Base-by-base conservation (phyloP, 176 grass and related monocot species). In the Microstegium vimineum region DNA sequence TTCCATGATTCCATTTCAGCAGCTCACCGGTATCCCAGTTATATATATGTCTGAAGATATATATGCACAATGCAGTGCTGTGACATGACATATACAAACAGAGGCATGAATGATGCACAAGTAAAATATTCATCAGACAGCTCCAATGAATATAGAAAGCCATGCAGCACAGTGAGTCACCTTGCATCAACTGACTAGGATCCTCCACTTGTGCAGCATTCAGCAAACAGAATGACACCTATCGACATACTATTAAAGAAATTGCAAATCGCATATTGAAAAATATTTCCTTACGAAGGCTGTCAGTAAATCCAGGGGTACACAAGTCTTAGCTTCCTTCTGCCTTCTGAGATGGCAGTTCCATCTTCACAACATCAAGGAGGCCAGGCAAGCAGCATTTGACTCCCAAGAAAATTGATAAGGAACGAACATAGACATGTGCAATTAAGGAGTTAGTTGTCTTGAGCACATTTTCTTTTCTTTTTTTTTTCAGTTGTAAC, bases 221-320 rank as follows among this genome's bases (percentile, higher is more conserved):
- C 79, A 86, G 83, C 78, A 90, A 86, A 90, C 83, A 65, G 88
- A 82, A 86, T 86, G 88, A 82, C 83, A 90, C 88, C 78, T 73
- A 90, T 82, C 46, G 71, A 32, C 26, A 16, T 59, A 8, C 56
- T 22, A 71, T n/a, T 77, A 62, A 79, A 73, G 16, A 79, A 68
- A 84, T 40, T 0, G 0, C 37, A 73, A 80, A 79, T 13, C 42
- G 27, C 8, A 8, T 52, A 71, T 18, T 35, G 62, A 65, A 70
- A 69, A 38, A 2, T 1, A 34, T 43, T 73, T 72, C 5, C 0
- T 27, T 5, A 23, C 2, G 34, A 71, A 77, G 72, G 45, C n/a
- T 89, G 87, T 85, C 78, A 89, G 71, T 81, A 69, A 81, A 37
- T 56, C 33, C 33, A 42, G 62, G 72, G 72, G 45, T 82, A 78